Percentiles rank a stretch among this genome's conserved stretches.
Conservation (phyloP, 306 rosid species). For the Lagenaria siceraria region DNA sequence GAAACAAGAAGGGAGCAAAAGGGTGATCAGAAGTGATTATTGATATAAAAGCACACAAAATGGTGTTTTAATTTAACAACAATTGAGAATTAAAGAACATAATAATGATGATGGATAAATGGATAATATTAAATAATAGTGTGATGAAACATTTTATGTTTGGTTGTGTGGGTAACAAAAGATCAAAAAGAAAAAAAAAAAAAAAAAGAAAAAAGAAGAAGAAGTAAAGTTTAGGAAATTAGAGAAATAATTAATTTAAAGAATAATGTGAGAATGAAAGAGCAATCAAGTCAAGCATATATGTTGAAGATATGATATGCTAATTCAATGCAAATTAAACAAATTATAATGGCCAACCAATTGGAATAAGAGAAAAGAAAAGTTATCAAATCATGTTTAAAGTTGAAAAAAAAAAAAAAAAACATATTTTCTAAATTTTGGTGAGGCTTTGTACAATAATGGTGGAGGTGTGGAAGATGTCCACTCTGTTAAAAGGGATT, state of each 20-base stretch:
- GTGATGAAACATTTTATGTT: background rate
- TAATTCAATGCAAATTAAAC: background rate
- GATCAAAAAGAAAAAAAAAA: too few relatives aligned
- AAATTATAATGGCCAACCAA: background rate
- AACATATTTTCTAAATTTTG: background rate
- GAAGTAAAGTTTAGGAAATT: background rate
- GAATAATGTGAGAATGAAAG: background rate
- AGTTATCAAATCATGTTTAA: background rate
- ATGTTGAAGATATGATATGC: constrained; percentile 4
- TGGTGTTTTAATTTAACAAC: background rate
- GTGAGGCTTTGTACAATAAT: background rate
- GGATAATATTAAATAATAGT: background rate
- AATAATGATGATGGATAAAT: background rate
- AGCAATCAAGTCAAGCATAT: background rate
- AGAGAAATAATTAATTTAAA: background rate
- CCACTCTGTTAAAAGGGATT: too few relatives aligned
- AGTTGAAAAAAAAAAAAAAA: too few relatives aligned
- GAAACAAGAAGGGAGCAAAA: background rate
- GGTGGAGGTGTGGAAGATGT: background rate
- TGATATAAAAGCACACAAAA: background rate
- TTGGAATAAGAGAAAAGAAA: background rate
- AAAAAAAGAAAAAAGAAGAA: background rate
- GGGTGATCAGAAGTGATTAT: background rate
- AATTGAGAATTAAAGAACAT: background rate
- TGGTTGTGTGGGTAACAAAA: background rate